Evolutionary conservation across 208 protist species (phyloP), one percentile per base, ranked within the genome.

Genomic region (Acanthamoeba healyi): DNA sequence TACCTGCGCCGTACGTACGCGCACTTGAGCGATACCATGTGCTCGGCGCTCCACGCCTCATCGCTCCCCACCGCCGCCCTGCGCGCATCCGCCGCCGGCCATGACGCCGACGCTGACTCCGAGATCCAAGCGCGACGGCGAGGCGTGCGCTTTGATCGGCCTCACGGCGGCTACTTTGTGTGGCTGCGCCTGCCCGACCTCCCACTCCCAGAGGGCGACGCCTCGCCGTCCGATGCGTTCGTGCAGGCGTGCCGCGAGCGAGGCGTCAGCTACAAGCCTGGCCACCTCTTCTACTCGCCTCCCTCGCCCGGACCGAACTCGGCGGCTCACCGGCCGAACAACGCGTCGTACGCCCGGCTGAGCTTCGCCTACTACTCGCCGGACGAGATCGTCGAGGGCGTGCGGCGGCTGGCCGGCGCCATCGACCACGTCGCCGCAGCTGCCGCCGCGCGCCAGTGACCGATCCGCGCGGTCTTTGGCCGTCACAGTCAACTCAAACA

Each of bases 91-190:
- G 32, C n/a, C 70, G 24, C 49, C 38, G 24, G 7, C 14, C 38
- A n/a, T n/a, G 15, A 9, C 6, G 19, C 32, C 36, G 26, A 44
- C 32, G n/a, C 29, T 22, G 40, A 3, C 2, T 1, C 14, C 24
- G 7, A 42, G 19, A 46, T 4, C 29, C 9, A 91, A 14, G 84
- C 58, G 38, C 44, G 84, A 67, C 34, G 84, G 34, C 34, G 42
- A 44, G 84, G 58, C 38, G 84, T 91, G 58, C 70, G 84, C 26
- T 91, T 91, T 22, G 58, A 91, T 19, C 84, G 84, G 38, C 84
- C 84, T 19, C 5, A 15, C 10, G 84, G 84, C 32, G 84, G 84
- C n/a, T 91, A 91, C 51, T 91, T 91, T 24, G 84, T 91, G 12
- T 91, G 84, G 84, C 34, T 91, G 6, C 84, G 61, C 24, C 61